A percentile compares a stretch with the other conserved stretches of the same genome.
These are phyloP conservation scores for Brassica carinata DNA, from an alignment of 345 rosid species.

Conservation along the genomic window DNA sequence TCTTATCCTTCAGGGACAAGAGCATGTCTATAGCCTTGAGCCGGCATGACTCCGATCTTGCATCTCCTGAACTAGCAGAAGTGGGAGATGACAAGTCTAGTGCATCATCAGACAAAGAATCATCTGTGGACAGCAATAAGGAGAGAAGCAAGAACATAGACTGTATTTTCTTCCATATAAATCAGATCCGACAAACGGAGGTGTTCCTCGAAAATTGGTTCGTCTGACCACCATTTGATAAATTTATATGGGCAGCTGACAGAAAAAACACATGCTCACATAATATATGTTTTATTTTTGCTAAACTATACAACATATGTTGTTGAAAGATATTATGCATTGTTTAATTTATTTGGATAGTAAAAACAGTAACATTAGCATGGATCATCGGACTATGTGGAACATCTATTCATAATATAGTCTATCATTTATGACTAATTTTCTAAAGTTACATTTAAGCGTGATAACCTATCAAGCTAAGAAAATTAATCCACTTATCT, in stretches of 20 bases:
- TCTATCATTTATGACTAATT: not conserved
- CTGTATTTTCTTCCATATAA: too few species aligned
- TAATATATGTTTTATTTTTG: too few species aligned
- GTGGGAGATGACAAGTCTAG: constrained; percentile 18
- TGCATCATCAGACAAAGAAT: constrained; percentile 9
- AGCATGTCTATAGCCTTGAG: constrained; percentile 42
- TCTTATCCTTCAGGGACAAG: constrained; percentile 37
- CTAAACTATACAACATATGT: too few species aligned
- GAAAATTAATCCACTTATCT: not conserved
- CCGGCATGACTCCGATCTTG: constrained; percentile 25
- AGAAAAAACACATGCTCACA: too few species aligned
- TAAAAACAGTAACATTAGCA: not conserved
- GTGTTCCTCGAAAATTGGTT: too few species aligned
- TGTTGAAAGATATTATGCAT: too few species aligned
- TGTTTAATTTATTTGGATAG: too few species aligned
- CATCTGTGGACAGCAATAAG: not conserved
- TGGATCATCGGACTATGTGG: not conserved
- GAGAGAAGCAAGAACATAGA: not conserved
- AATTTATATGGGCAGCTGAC: too few species aligned
- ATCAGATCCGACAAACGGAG: too few species aligned
- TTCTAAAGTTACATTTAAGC: not conserved
- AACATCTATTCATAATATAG: not conserved
- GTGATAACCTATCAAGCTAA: not conserved
- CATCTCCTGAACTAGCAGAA: not conserved
- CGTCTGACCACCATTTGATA: too few species aligned